Conservation (phyloP, 257 asterid genomes). For the Nicotiana tomentosiformis region DNA sequence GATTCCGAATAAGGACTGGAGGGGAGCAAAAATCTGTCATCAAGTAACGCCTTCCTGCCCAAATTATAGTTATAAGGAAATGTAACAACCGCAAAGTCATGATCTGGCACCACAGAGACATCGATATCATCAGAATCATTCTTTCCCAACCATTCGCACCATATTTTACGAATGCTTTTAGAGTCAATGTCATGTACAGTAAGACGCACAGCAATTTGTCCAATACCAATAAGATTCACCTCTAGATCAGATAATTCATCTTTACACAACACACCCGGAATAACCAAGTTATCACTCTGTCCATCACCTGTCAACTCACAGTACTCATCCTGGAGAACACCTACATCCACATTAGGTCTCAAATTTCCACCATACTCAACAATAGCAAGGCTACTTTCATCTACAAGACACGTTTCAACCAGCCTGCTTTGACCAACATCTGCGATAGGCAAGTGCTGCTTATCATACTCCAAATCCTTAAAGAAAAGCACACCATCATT, state of each 20-base stretch:
- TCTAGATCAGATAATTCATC: constrained; percentile 55
- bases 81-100: constrained; percentile 70
- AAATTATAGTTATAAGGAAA: constrained; percentile 65
- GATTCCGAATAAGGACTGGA: constrained; percentile 53
- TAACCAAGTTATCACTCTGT: constrained; percentile 29
- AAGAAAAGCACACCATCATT: constrained; percentile 85
- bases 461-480: constrained; percentile 35
- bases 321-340: constrained; percentile 11
- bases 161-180: constrained; percentile 50
- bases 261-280: constrained; percentile 66
- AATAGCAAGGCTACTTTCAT: constrained; percentile 42
- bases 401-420: constrained; percentile 16
- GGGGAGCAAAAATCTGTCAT: constrained; percentile 57
- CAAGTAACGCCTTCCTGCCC: constrained; percentile 62
- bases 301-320: constrained; percentile 16
- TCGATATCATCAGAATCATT: constrained; percentile 23
- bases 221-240: constrained; percentile 57
- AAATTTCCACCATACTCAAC: constrained; percentile 35
- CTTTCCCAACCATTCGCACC: constrained; percentile 90
- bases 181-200: constrained; percentile 41
- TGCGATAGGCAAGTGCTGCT: constrained; percentile 13
- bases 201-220: constrained; percentile 57
- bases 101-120: constrained; percentile 40
- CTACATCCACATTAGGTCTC: constrained; percentile 15
- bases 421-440: constrained; percentile 20